phyloP scores from a whole-genome alignment of 768 basidiomycete species.

The Suillus lakei region DNA sequence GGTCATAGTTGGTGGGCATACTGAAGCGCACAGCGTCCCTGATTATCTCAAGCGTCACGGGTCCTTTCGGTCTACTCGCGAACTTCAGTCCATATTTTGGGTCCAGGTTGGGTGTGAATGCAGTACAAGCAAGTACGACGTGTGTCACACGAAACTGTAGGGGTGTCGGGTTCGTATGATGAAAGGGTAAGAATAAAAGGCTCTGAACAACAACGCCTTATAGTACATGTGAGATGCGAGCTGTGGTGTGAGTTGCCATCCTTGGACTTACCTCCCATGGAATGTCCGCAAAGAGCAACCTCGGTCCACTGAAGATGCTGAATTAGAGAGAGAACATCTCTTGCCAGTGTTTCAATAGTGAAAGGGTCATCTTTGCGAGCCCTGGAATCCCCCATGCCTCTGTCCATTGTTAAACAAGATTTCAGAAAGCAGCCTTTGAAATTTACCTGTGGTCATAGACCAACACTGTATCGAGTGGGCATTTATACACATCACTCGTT shows the following conservation, averaged over 20 bases:
- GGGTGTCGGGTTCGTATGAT: conserved; percentile 36
- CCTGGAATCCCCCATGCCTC: conserved; percentile 52
- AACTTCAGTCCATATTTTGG: conserved; percentile 36
- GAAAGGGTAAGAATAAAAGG: conserved; percentile 47
- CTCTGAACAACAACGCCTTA: conserved; percentile 50
- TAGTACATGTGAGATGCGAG: not conserved
- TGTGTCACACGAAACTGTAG: conserved; percentile 48
- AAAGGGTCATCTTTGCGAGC: conserved; percentile 41
- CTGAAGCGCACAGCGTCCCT: conserved; percentile 33
- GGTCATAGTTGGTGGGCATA: conserved; percentile 38
- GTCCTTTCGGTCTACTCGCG: conserved; percentile 20
- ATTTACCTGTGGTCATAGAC: conserved; percentile 46
- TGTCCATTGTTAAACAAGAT: conserved; percentile 13
- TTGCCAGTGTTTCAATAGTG: conserved; percentile 49
- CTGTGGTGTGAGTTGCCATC: not conserved
- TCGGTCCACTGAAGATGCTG: conserved; percentile 44
- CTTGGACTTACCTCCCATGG: conserved; percentile 51
- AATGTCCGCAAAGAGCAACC: conserved; percentile 51
- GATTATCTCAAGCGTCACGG: conserved; percentile 35
- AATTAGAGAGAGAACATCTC: conserved; percentile 49
- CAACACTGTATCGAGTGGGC: conserved; percentile 37
- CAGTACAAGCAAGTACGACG: conserved; percentile 43
- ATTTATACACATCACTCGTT: not conserved
- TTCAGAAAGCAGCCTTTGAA: not conserved
- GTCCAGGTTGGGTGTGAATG: conserved; percentile 31